phyloP scores from a whole-genome alignment of 345 rosid species.

The Populus pruinosa region DNA sequence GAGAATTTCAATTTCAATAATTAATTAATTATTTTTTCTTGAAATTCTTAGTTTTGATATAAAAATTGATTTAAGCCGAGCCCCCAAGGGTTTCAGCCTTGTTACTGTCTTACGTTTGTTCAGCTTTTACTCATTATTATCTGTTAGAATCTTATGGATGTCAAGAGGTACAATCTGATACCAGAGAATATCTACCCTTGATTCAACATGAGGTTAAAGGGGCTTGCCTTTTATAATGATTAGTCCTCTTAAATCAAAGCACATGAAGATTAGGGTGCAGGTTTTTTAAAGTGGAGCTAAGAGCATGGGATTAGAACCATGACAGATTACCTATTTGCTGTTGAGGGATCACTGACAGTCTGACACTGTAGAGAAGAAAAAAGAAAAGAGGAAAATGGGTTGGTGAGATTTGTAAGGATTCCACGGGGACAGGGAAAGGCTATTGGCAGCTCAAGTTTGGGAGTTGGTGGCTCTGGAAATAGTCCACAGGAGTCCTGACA shows the following conservation, averaged over 20 bases:
- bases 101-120: neutral
- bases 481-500: neutral
- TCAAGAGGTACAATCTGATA: neutral
- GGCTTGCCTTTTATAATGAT: neutral
- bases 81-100: no score
- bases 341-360: neutral
- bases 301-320: constrained; percentile 6
- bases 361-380: neutral
- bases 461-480: neutral
- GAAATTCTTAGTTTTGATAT: neutral
- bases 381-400: neutral
- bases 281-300: neutral
- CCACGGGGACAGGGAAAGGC: neutral
- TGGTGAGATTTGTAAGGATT: neutral
- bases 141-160: constrained; percentile 10
- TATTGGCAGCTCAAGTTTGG: neutral
- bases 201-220: neutral
- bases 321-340: neutral
- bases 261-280: neutral
- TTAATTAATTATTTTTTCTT: no score
- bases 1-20: no score
- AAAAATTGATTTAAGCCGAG: no score
- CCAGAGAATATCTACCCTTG: neutral
- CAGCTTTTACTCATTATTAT: neutral
- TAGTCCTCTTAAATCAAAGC: neutral